These are phyloP conservation scores for Chlamydomonas eustigma DNA, from an alignment of 139 green algal genomes.

Conservation along the genomic window DNA sequence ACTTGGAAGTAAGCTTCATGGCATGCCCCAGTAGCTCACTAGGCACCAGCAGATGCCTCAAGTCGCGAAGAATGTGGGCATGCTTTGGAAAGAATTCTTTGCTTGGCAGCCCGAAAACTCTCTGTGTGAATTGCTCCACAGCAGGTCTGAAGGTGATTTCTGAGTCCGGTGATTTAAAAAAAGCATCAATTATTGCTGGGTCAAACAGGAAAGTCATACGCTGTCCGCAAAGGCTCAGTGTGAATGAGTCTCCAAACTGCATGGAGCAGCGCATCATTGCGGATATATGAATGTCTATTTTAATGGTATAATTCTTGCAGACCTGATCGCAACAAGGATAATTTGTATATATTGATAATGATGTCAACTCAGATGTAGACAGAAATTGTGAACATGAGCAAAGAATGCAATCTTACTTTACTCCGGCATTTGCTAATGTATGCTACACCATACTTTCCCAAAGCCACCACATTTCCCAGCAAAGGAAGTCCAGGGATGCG, in stretches of 20 bases:
- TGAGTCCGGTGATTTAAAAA: constrained; percentile 55
- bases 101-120: constrained; percentile 58
- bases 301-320: neutral
- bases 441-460: constrained; percentile 30
- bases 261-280: neutral
- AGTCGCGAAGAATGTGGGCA: constrained; percentile 28
- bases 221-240: constrained; percentile 37
- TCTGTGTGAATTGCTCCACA: constrained; percentile 67
- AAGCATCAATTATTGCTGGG: constrained; percentile 40
- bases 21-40: constrained; percentile 26
- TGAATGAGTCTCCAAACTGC: constrained; percentile 61
- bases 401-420: constrained; percentile 20
- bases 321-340: too few relatives aligned
- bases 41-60: constrained; percentile 39
- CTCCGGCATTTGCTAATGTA: constrained; percentile 31
- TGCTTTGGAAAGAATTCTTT: constrained; percentile 57
- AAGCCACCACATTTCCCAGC: constrained; percentile 33
- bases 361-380: too few relatives aligned
- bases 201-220: constrained; percentile 63
- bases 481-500: constrained; percentile 39
- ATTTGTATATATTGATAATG: too few relatives aligned
- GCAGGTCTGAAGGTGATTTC: constrained; percentile 40
- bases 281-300: neutral
- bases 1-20: neutral
- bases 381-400: neutral